Base-by-base conservation (phyloP, 2,329 filamentous ascomycete species). In the Beauveria varroae region DNA sequence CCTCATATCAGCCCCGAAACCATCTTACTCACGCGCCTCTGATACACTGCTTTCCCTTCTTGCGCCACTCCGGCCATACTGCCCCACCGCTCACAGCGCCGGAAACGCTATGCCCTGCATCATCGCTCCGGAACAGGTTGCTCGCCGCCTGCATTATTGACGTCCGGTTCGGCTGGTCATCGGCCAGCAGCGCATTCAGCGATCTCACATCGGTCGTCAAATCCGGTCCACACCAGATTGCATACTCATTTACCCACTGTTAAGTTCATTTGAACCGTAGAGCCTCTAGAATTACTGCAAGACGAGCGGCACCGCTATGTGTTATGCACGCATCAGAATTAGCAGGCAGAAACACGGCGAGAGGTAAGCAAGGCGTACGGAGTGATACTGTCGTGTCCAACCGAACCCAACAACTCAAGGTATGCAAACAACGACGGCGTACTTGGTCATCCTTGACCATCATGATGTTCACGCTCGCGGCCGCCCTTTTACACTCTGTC, bases 121-220 rank as follows among this genome's bases (percentile, higher is more conserved):
- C 8, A 43, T 58, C 56, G 56, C 46, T 51, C 24, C 56, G 56
- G 22, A 58, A 58, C 34, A 58, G 56, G 10, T 58, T 43, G 56
- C 37, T 41, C 5, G 56, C 56, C 16, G 56, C 46, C 56, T 58
- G 46, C 22, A 51, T 34, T 34, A 47, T 58, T 24, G 56, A 26
- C 22, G 46, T 37, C 34, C 24, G 24, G 34, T 58, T 34, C 34
- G 56, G 22, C 24, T 58, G 34, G 22, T 51, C 30, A 47, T 51
- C 34, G 34, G 37, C 9, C 9, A 51, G n/a, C 20, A 58, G 22
- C 16, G 46, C 56, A 5, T 58, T 58, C 1, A 58, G 30, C 18
- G 56, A 43, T 46, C 51, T 34, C n/a, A 9, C 10, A 2, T 10
- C 16, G 14, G n/a, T n/a, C n/a, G 12, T 37, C 43, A 49, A 16